A percentile compares a stretch with the other conserved stretches of the same genome.
Evolutionary conservation across 75 land plant genomes (phyloP).

Genomic region (Pinus taeda): DNA sequence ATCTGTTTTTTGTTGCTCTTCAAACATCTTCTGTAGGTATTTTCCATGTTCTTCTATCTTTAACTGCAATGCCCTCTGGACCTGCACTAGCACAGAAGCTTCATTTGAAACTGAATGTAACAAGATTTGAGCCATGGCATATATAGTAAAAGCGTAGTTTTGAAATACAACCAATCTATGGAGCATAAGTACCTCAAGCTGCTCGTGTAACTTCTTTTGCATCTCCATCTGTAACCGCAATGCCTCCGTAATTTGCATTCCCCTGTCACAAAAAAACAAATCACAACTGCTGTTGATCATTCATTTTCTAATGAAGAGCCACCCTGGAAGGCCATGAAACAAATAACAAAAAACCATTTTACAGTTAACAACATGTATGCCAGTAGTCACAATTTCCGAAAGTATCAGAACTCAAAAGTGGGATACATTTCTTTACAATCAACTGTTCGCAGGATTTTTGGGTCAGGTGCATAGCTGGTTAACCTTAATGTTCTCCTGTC

Average conservation of each 20-base stretch:
- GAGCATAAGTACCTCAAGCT: slow-evolving; percentile 49
- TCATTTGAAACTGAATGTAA: neutral
- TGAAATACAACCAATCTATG: neutral
- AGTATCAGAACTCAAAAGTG: too few relatives aligned
- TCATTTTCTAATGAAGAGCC: neutral
- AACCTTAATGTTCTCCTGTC: too few relatives aligned
- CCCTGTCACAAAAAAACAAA: slow-evolving; percentile 23
- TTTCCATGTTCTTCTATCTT: slow-evolving; percentile 44
- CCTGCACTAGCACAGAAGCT: slow-evolving; percentile 14
- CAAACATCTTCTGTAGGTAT: slow-evolving; percentile 39
- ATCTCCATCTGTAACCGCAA: slow-evolving; percentile 61
- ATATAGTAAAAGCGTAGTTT: neutral
- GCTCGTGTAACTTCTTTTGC: slow-evolving; percentile 61
- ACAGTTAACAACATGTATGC: neutral
- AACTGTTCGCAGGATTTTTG: too few relatives aligned
- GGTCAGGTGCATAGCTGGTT: too few relatives aligned
- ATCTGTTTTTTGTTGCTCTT: slow-evolving; percentile 37
- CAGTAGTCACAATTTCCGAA: neutral
- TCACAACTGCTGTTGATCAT: slow-evolving; percentile 3
- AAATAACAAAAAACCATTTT: neutral
- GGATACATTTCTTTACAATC: too few relatives aligned
- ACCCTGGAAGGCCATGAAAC: neutral
- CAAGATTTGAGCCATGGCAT: slow-evolving; percentile 2
- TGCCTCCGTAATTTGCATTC: slow-evolving; percentile 60
- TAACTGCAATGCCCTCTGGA: slow-evolving; percentile 38